Base-by-base conservation (phyloP, 1,284 basidiomycete species). In the Malassezia caprae region DNA sequence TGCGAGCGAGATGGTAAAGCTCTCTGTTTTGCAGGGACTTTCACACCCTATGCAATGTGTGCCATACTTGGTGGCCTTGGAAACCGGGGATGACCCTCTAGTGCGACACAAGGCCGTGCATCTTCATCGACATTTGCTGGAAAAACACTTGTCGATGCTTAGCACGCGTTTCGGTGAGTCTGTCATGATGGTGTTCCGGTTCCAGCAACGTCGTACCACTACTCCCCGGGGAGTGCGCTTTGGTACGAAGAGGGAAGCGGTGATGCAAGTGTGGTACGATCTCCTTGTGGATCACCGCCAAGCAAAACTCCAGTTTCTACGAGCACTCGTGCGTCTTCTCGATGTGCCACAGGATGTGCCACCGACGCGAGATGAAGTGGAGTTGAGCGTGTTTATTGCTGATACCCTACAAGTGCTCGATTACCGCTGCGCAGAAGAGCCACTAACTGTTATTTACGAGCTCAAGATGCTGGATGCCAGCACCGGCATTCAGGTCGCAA, bases 21-120 rank as follows among this genome's bases (percentile, higher is more conserved):
- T 93, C 67, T 90, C 90, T 0, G 83, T 98, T 64, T 88, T 86
- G 70, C 91, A 96, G 76, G 94, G 94, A 1, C 79, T 98, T 35
- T 88, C 89, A 12, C 93, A 98, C 76, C 94, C 94, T 0, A 80
- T 96, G 4, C 65, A 94, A 83, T 93, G 88, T 37, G 84, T 96
- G 65, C 90, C 94, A 0, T 82, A 90, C 27, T 85, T 99, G 52
- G 83, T 98, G 11, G 87, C 93, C 1, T 80, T 98, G 12, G 91
- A 96, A 76, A 94, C 91, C 0, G 85, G 85, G 62, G 78, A 84
- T 3, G 80, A 81, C 48, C 60, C 76, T 0, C 72, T 76, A 2
- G 77, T 91, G 24, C 84, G 85, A 49, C 79, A 81, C 31, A 82
- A 87, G 48, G 94, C 91, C 0, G 84, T 82, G 58, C 81, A 83